Percentiles rank a stretch among this genome's conserved stretches.
Evolutionary conservation across 257 asterid genomes (phyloP).

Genomic region (Catharanthus roseus): DNA sequence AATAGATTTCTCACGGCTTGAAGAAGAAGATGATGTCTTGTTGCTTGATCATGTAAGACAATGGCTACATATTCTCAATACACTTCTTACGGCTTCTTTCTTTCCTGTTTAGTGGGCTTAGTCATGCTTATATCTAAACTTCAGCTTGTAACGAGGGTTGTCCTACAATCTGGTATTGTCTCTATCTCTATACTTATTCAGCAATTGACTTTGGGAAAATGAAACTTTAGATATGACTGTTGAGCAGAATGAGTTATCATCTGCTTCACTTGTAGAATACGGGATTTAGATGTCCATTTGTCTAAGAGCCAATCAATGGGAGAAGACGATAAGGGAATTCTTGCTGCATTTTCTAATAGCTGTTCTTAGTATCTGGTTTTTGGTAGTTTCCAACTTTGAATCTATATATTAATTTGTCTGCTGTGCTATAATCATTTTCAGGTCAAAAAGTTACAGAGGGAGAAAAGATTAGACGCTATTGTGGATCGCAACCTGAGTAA

Average conservation of each 20-base stretch:
- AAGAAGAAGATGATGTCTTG: constrained; percentile 93
- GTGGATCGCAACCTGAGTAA: constrained; percentile 63
- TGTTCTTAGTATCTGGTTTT: neutral
- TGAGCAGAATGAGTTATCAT: neutral
- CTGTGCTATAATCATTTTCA: too few relatives aligned
- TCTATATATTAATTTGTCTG: too few relatives aligned
- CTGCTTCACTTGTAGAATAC: neutral
- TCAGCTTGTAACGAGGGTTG: neutral
- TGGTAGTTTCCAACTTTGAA: neutral
- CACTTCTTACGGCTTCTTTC: neutral
- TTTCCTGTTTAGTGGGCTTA: too few relatives aligned
- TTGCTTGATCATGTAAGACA: constrained; percentile 88
- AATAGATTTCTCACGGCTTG: constrained; percentile 91
- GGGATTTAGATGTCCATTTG: neutral
- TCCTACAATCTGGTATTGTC: neutral
- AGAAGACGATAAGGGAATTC: neutral
- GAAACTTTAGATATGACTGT: neutral
- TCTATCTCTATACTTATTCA: neutral
- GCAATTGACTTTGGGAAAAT: neutral
- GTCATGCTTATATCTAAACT: too few relatives aligned
- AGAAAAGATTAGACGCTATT: constrained; percentile 66
- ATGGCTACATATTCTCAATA: neutral
- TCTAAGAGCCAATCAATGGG: neutral
- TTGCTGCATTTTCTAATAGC: neutral
- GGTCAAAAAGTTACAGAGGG: constrained; percentile 86